Evolutionary conservation across 2,329 filamentous ascomycete genomes (phyloP), one percentile per base, ranked within the genome.

Genomic region (Xylariaceae sp.): DNA sequence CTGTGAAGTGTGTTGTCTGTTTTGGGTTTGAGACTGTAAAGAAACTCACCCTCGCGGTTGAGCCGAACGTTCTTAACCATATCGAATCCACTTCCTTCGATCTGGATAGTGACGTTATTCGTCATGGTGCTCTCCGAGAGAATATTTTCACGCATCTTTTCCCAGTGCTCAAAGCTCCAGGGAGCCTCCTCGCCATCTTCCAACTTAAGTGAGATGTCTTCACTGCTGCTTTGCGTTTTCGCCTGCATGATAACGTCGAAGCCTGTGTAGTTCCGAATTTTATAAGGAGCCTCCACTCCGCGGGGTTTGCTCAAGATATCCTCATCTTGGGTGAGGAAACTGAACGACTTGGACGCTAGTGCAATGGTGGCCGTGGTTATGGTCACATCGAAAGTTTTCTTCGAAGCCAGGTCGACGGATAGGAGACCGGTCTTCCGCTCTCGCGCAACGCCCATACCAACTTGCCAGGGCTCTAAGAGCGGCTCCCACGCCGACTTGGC

Each of bases 401-500:
- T 84, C 1, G 94, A 98, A 35, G 86, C 86, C 2, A 95, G 72
- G 45, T 97, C 91, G 16, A 98, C 75, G 0, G 88, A 86, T 48
- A 96, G 71, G 41, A 86, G 75, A 29, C 92, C 87, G 0, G 85
- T 87, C 34, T 80, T 77, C 21, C 82, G 76, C 47, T 93, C 84
- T 57, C 85, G 91, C 1, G 87, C 83, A 64, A 97, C 81, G 52
- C 94, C 88, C 55, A 98, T 82, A 2, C 90, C 90, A n/a, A 97
- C 75, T 55, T 92, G 83, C 93, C 93, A 98, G 6, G 94, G 94
- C 64, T 98, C 93, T 21, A 98, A 82, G 25, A 98, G 70, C 3
- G 93, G 93, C 65, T 98, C 93, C 93, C 93, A 98, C 3, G 90
- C 89, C 0, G 93, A 98, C 65, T 98, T 98, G 12, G 93, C 93